A percentile compares a stretch with the other conserved stretches of the same genome.
phyloP scores from a whole-genome alignment of 2,329 filamentous ascomycete species.

The Boeremia lycopersici region DNA sequence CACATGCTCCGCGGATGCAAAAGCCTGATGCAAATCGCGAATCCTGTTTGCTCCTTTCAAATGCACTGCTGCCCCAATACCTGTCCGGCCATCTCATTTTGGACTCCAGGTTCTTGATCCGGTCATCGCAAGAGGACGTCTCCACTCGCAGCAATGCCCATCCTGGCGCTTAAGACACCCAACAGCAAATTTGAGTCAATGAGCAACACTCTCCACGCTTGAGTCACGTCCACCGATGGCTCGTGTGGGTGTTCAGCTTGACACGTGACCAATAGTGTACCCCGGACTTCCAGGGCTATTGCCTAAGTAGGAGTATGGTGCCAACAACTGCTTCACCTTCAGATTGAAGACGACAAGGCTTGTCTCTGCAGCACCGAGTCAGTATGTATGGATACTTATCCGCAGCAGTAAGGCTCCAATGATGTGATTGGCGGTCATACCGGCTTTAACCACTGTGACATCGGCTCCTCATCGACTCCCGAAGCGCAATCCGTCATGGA shows the following conservation, averaged over 20 bases:
- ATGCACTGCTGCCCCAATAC: not conserved
- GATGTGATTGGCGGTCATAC: conserved; percentile 22
- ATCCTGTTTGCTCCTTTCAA: conserved; percentile 3
- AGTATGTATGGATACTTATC: not conserved
- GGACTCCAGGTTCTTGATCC: not conserved
- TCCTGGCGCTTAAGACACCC: not conserved
- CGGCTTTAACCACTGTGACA: conserved; percentile 13
- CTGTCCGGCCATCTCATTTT: not conserved
- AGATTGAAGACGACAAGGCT: not conserved
- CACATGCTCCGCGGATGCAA: conserved; percentile 13
- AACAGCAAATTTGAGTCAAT: not conserved
- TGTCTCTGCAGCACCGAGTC: not conserved
- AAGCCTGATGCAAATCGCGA: conserved; percentile 4
- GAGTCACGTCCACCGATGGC: too few relatives aligned
- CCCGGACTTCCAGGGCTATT: too few relatives aligned
- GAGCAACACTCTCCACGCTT: not conserved
- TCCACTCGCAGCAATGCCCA: conserved; percentile 3
- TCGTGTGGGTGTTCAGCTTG: too few relatives aligned
- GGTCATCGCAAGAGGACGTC: not conserved
- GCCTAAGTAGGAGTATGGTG: too few relatives aligned
- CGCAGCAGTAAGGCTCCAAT: not conserved
- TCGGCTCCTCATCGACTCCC: conserved; percentile 22
- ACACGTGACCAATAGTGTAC: too few relatives aligned
- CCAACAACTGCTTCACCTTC: not conserved
- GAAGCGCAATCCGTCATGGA: conserved; percentile 20